These are phyloP conservation scores for Paulownia fortunei DNA, from an alignment of 257 asterid genomes.

Conservation along the genomic window DNA sequence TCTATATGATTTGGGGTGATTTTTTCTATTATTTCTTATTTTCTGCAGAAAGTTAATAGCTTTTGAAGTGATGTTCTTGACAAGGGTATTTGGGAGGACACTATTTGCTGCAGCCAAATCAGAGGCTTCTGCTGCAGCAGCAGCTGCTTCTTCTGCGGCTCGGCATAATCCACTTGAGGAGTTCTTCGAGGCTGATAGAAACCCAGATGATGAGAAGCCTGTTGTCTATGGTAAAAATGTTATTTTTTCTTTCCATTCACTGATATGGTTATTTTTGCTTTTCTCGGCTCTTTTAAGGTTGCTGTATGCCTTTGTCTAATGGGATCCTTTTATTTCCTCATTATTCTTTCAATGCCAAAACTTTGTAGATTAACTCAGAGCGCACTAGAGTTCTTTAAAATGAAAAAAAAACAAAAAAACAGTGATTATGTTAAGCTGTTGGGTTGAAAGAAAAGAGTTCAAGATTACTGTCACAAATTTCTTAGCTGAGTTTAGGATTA, in stretches of 20 bases:
- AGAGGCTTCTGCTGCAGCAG: conserved; percentile 63
- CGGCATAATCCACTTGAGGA: conserved; percentile 72
- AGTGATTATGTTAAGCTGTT: too few relatives aligned
- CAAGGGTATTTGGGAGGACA: conserved; percentile 70
- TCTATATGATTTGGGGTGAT: too few relatives aligned
- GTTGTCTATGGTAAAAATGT: conserved; percentile 66
- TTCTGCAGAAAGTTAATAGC: conserved; percentile 31
- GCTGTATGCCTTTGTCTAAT: too few relatives aligned
- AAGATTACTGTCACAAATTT: not conserved
- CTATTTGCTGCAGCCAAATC: conserved; percentile 76
- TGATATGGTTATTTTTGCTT: not conserved
- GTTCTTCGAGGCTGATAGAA: conserved; percentile 76
- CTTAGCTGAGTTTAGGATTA: conserved; percentile 5
- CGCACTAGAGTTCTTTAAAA: too few relatives aligned
- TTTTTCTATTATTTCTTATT: not conserved
- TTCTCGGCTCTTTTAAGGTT: not conserved
- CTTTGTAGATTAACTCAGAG: too few relatives aligned
- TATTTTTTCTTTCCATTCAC: not conserved
- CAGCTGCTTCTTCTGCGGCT: conserved; percentile 45
- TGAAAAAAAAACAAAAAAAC: too few relatives aligned
- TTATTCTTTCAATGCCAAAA: not conserved
- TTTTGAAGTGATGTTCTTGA: conserved; percentile 48
- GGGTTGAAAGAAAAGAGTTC: too few relatives aligned
- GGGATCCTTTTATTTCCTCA: not conserved
- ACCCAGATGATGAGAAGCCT: conserved; percentile 70